Percentiles rank a stretch among this genome's conserved stretches.
Conservation (phyloP, 495 filamentous ascomycete genomes). For the Penicillium crystallinum region DNA sequence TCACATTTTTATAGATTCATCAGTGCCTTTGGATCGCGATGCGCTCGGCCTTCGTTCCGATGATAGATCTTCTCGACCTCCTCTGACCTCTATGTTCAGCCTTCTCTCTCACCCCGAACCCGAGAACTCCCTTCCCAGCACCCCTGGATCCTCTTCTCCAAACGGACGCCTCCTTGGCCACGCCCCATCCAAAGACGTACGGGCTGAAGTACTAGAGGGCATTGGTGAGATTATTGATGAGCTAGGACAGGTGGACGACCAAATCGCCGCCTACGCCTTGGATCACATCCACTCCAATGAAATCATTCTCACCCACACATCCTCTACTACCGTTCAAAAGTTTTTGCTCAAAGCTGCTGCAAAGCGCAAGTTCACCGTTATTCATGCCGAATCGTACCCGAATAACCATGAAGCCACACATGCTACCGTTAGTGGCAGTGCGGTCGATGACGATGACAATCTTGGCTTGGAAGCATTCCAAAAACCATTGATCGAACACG, state of each 20-base stretch:
- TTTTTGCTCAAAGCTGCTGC: constrained; percentile 79
- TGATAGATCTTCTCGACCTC: constrained; percentile 45
- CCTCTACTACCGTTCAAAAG: constrained; percentile 74
- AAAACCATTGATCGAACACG: constrained; percentile 68
- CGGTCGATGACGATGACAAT: constrained; percentile 38
- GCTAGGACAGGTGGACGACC: constrained; percentile 79
- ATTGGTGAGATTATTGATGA: constrained; percentile 92
- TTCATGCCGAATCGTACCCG: constrained; percentile 68
- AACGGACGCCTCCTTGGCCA: constrained; percentile 31
- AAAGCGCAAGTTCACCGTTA: constrained; percentile 82
- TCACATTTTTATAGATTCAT: constrained; percentile 27
- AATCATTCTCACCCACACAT: constrained; percentile 77
- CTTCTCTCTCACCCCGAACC: constrained; percentile 61
- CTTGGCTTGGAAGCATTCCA: constrained; percentile 55
- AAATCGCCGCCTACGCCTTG: constrained; percentile 78
- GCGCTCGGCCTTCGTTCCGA: constrained; percentile 26
- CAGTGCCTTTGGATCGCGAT: constrained; percentile 32
- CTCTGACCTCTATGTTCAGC: constrained; percentile 75
- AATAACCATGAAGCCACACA: constrained; percentile 62
- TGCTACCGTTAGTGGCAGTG: constrained; percentile 51
- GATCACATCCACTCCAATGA: constrained; percentile 90
- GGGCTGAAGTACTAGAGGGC: constrained; percentile 82
- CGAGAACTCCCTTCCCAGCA: constrained; percentile 40
- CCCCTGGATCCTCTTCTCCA: constrained; percentile 40
- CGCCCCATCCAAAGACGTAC: constrained; percentile 54